Evolutionary conservation across 1,284 basidiomycete species (phyloP).

Genomic region (Flammula alnicola): DNA sequence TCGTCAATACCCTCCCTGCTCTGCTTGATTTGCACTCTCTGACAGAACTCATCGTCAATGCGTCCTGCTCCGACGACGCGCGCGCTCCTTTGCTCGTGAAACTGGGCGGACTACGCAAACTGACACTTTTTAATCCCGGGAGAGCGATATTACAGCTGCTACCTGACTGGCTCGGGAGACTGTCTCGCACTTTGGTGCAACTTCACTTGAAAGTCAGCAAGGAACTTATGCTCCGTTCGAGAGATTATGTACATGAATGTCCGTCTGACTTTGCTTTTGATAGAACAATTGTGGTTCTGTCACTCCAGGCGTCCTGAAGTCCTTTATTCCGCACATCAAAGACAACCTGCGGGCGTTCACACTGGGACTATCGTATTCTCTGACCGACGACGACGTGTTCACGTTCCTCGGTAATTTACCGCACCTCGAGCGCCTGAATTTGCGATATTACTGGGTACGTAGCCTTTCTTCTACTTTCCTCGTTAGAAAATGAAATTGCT

Average conservation of each 20-base stretch:
- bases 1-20: conserved; percentile 36
- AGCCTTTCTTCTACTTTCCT: not conserved
- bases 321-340: conserved; percentile 41
- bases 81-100: conserved; percentile 37
- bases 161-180: conserved; percentile 46
- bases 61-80: conserved; percentile 41
- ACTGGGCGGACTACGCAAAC: conserved; percentile 36
- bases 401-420: conserved; percentile 45
- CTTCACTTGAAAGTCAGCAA: conserved; percentile 46
- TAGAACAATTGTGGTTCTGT: conserved; percentile 61
- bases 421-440: conserved; percentile 39
- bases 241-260: not conserved
- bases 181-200: conserved; percentile 38
- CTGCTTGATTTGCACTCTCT: conserved; percentile 33
- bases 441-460: conserved; percentile 55
- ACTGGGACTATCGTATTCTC: conserved; percentile 58
- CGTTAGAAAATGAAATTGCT: not conserved
- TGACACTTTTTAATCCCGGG: conserved; percentile 46
- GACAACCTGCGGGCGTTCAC: conserved; percentile 40
- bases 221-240: not conserved
- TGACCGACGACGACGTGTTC: conserved; percentile 54
- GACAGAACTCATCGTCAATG: conserved; percentile 43
- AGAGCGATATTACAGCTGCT: conserved; percentile 49
- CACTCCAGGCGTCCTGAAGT: conserved; percentile 57
- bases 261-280: not conserved